A percentile compares a stretch with the other conserved stretches of the same genome.
Evolutionary conservation across 169 alveolate genomes (phyloP).

Genomic region (Pseudocohnilembus persalinus): DNA sequence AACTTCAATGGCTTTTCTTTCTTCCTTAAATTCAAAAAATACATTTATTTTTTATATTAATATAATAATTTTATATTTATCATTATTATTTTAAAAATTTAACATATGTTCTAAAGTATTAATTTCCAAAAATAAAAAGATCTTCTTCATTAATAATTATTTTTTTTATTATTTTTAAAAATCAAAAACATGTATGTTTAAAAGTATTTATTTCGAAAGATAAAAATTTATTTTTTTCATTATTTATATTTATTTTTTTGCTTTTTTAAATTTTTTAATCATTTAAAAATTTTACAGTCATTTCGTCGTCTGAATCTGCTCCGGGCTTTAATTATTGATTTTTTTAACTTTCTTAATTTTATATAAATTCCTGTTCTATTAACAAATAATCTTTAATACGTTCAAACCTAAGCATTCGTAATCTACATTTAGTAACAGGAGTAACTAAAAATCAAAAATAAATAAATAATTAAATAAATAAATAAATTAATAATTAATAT

Average conservation of each 20-base stretch:
- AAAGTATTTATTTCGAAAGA: neutral
- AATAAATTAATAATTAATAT: neutral
- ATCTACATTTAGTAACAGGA: conserved; percentile 93
- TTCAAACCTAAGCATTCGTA: conserved; percentile 91
- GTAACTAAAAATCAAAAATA: conserved; percentile 59
- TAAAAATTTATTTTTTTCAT: neutral
- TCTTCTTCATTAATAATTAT: neutral
- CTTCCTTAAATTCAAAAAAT: no score
- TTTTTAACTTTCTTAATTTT: conserved; percentile 81
- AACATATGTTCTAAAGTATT: neutral
- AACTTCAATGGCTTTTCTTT: conserved; percentile 91
- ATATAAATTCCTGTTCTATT: conserved; percentile 94
- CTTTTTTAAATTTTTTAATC: neutral
- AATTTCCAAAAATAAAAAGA: neutral
- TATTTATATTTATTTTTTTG: neutral
- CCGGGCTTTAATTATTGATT: conserved; percentile 88
- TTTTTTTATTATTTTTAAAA: no score
- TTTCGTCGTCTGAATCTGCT: conserved; percentile 76
- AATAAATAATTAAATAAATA: neutral
- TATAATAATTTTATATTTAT: no score
- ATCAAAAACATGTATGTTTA: no score
- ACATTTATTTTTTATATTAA: conserved; percentile 70
- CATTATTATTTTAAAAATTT: no score
- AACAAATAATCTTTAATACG: conserved; percentile 95
- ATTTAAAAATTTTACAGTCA: conserved; percentile 1